Conservation (phyloP, 352 stramenopile species). For the Elongisporangium anandrum region DNA sequence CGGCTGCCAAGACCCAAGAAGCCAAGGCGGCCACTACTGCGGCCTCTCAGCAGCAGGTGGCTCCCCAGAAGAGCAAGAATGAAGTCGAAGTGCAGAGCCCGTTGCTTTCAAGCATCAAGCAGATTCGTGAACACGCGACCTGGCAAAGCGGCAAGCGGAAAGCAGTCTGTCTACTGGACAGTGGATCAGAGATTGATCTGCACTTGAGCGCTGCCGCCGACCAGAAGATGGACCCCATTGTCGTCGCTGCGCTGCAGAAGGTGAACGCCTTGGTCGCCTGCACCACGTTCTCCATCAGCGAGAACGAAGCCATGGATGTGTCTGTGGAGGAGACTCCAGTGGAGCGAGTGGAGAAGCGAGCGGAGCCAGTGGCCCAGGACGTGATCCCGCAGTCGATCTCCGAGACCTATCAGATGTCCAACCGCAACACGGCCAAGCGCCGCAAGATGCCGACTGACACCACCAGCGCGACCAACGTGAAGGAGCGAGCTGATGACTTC, state of each 20-base stretch:
- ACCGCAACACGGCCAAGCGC: slow-evolving; percentile 43
- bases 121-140: slow-evolving; percentile 47
- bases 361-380: slow-evolving; percentile 9
- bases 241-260: slow-evolving; percentile 26
- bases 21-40: slow-evolving; percentile 9
- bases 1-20: slow-evolving; percentile 39
- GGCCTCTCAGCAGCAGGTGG: not conserved
- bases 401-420: slow-evolving; percentile 71
- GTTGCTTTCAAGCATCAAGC: slow-evolving; percentile 16
- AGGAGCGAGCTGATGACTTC: slow-evolving; percentile 35
- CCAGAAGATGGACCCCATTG: not conserved
- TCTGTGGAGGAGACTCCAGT: slow-evolving; percentile 1
- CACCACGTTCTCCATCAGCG: slow-evolving; percentile 51
- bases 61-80: slow-evolving; percentile 1
- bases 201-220: slow-evolving; percentile 1
- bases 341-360: slow-evolving; percentile 4
- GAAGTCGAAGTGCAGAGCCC: slow-evolving; percentile 2
- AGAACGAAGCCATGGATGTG: slow-evolving; percentile 24
- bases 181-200: not conserved
- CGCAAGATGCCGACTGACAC: slow-evolving; percentile 42
- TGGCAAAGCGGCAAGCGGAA: slow-evolving; percentile 66
- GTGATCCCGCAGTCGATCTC: slow-evolving; percentile 62
- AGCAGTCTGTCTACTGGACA: slow-evolving; percentile 16
- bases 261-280: slow-evolving; percentile 56
- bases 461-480: slow-evolving; percentile 24